Evolutionary conservation across 805 yeast genomes (phyloP).

Genomic region (Saccharomyces kudriavzevii): DNA sequence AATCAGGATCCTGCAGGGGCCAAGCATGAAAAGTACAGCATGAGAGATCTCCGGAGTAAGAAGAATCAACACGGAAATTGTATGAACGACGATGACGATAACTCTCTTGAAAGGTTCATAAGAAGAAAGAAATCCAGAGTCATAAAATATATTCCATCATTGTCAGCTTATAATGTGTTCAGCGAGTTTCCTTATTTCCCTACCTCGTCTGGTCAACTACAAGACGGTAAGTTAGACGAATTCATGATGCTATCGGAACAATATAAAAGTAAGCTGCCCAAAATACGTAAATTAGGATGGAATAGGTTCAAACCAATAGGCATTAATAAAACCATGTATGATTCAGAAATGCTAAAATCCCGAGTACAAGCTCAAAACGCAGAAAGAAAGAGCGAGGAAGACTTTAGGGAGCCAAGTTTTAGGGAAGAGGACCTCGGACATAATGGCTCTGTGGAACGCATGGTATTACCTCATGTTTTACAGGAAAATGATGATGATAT

Average conservation of each 20-base stretch:
- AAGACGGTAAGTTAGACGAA: constrained; percentile 12
- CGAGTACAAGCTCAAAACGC: background rate
- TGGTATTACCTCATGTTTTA: constrained; percentile 18
- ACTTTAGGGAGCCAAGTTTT: background rate
- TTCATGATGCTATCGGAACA: constrained; percentile 16
- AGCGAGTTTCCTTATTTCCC: constrained; percentile 17
- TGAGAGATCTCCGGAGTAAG: background rate
- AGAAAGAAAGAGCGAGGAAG: constrained; percentile 2
- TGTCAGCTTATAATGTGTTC: constrained; percentile 21
- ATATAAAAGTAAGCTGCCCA: constrained; percentile 5
- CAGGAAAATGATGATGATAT: constrained; percentile 24
- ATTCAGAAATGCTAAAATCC: background rate
- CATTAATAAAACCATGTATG: constrained; percentile 42
- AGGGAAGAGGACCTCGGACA: background rate
- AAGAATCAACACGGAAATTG: background rate
- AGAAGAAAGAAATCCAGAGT: constrained; percentile 2
- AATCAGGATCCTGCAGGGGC: background rate
- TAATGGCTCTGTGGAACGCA: background rate
- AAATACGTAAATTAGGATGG: constrained; percentile 40
- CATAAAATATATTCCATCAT: constrained; percentile 4
- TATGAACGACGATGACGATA: background rate
- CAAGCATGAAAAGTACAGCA: background rate
- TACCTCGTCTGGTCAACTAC: background rate
- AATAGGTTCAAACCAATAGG: constrained; percentile 52
- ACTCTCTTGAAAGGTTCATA: background rate